Evolutionary conservation across 1,139 yeast species (phyloP).

Genomic region (Protomyces arabidopsidicola): DNA sequence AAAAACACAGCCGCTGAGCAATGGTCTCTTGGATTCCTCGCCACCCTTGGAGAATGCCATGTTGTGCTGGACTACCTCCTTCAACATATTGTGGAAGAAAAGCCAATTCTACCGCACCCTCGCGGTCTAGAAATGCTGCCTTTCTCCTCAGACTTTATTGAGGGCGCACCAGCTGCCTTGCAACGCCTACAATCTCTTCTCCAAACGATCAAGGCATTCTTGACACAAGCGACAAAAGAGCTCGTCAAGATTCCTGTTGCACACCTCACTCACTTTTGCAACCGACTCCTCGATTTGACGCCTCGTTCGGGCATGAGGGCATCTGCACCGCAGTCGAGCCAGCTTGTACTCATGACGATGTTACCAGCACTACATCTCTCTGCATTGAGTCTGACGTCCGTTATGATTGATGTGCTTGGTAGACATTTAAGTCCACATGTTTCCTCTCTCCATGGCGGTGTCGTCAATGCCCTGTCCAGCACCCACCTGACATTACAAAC

Average conservation of each 20-base stretch:
- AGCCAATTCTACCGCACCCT: slow-evolving; percentile 5
- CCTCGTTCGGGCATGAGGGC: slow-evolving; percentile 8
- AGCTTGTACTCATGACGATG: slow-evolving; percentile 12
- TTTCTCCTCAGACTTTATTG: slow-evolving; percentile 3
- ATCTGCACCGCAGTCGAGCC: slow-evolving; percentile 12
- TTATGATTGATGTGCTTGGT: background rate
- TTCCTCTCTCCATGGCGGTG: background rate
- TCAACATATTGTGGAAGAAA: slow-evolving; percentile 20
- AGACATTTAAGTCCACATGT: slow-evolving; percentile 1
- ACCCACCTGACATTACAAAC: background rate
- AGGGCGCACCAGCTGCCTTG: slow-evolving; percentile 12
- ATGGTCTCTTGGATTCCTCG: slow-evolving; percentile 18
- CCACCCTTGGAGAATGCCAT: slow-evolving; percentile 21
- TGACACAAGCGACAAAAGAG: slow-evolving; percentile 3
- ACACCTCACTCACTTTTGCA: background rate
- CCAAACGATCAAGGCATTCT: slow-evolving; percentile 3
- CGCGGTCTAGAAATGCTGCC: slow-evolving; percentile 14
- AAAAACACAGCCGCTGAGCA: slow-evolving; percentile 23
- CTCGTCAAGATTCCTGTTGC: slow-evolving; percentile 15
- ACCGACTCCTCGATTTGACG: slow-evolving; percentile 5
- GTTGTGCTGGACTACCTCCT: slow-evolving; percentile 21
- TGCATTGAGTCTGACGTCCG: background rate
- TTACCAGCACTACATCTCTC: slow-evolving; percentile 2
- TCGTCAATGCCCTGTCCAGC: background rate
- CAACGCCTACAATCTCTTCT: slow-evolving; percentile 1